Percentiles rank a stretch among this genome's conserved stretches.
These are phyloP conservation scores for Cytospora schulzeri DNA, from an alignment of 2,329 filamentous ascomycete genomes.

Conservation along the genomic window DNA sequence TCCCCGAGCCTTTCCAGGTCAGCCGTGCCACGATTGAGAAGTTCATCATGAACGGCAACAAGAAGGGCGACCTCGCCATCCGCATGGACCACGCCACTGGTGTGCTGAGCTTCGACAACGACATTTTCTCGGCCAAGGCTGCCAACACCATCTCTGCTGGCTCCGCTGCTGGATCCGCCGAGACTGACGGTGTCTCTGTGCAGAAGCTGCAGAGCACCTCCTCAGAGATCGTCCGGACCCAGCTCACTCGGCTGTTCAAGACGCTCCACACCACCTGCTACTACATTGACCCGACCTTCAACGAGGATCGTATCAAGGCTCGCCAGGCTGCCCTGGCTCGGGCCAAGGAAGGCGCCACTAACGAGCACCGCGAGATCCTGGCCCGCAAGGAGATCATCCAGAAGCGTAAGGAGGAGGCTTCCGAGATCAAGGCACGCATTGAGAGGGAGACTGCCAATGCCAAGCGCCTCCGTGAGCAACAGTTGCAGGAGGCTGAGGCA, in stretches of 20 bases:
- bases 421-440: conserved; percentile 81
- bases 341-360: conserved; percentile 83
- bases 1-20: conserved; percentile 96
- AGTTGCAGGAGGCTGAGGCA: conserved; percentile 86
- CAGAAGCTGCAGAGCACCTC: conserved; percentile 97
- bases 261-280: conserved; percentile 91
- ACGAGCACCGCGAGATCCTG: conserved; percentile 85
- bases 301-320: conserved; percentile 75
- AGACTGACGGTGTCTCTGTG: conserved; percentile 79
- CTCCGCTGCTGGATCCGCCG: conserved; percentile 82
- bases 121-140: conserved; percentile 96
- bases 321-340: conserved; percentile 79
- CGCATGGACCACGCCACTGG: conserved; percentile 95
- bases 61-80: conserved; percentile 97
- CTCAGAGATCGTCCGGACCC: conserved; percentile 94
- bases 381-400: conserved; percentile 88
- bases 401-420: conserved; percentile 95
- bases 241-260: conserved; percentile 88
- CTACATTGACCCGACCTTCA: conserved; percentile 91
- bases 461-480: conserved; percentile 83
- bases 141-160: conserved; percentile 83
- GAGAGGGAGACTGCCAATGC: conserved; percentile 91
- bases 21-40: conserved; percentile 91
- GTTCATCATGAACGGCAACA: conserved; percentile 99
- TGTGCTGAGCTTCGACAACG: conserved; percentile 94